These are phyloP conservation scores for Cladosporium sp. DNA, from an alignment of 2,329 filamentous ascomycete genomes.

Conservation along the genomic window DNA sequence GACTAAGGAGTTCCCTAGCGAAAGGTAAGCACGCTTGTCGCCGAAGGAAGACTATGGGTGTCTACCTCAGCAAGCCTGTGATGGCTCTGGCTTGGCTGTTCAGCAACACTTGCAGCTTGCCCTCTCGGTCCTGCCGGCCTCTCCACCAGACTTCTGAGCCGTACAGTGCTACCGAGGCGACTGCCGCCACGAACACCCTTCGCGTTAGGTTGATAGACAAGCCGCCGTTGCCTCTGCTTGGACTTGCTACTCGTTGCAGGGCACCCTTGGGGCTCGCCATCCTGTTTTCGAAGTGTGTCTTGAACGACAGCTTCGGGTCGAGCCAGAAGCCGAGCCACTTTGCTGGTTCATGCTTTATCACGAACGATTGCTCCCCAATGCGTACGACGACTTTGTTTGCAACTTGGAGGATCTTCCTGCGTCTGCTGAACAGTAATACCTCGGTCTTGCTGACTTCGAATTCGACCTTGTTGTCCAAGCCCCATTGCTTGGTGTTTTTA, in stretches of 20 bases:
- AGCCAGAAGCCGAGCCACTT: neutral
- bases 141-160: neutral
- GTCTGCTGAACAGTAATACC: too few species aligned
- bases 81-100: too few species aligned
- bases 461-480: too few species aligned
- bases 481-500: too few species aligned
- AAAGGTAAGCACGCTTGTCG: neutral
- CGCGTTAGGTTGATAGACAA: neutral
- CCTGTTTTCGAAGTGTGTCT: neutral
- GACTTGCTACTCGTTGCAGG: neutral
- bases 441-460: too few species aligned
- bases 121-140: too few species aligned
- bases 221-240: neutral
- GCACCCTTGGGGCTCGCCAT: neutral
- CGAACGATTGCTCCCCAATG: too few species aligned
- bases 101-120: too few species aligned
- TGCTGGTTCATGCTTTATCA: too few species aligned
- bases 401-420: too few species aligned
- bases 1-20: neutral
- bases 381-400: too few species aligned
- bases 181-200: neutral
- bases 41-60: neutral
- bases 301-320: neutral
- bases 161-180: neutral
- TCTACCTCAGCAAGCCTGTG: neutral